Conservation (phyloP, 2,329 filamentous ascomycete genomes). For the Endocalyx cinctus region DNA sequence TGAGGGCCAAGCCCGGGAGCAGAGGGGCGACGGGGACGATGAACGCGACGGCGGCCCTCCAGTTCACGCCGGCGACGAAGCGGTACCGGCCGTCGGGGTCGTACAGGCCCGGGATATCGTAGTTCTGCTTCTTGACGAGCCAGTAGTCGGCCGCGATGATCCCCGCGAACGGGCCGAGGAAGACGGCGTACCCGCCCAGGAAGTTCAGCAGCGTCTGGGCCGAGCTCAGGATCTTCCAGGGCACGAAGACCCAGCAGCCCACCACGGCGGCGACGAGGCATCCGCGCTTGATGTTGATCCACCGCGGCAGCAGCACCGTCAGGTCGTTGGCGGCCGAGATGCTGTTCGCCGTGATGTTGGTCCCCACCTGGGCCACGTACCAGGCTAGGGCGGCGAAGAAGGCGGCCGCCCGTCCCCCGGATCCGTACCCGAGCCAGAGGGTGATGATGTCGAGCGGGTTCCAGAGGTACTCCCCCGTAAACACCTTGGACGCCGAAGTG, state of each 20-base stretch:
- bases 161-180: constrained; percentile 59
- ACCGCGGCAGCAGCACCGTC: constrained; percentile 47
- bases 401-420: constrained; percentile 36
- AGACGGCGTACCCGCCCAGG: constrained; percentile 56
- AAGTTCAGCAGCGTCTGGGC: constrained; percentile 58
- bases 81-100: constrained; percentile 40
- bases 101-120: constrained; percentile 37
- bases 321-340: constrained; percentile 53
- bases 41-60: constrained; percentile 54
- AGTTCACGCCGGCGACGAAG: constrained; percentile 46
- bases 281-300: constrained; percentile 53
- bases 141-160: constrained; percentile 59
- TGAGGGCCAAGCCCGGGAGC: constrained; percentile 48
- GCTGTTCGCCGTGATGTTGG: constrained; percentile 53
- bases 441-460: constrained; percentile 43
- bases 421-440: constrained; percentile 39
- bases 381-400: constrained; percentile 47
- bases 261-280: constrained; percentile 50
- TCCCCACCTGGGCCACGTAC: constrained; percentile 50
- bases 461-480: constrained; percentile 48
- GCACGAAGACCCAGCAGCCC: constrained; percentile 54
- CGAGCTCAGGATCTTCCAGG: constrained; percentile 61
- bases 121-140: constrained; percentile 48
- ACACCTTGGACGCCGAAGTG: constrained; percentile 48
- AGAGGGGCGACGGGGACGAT: constrained; percentile 52